These are phyloP conservation scores for Mycosphaerelloides madeirae DNA, from an alignment of 2,329 filamentous ascomycete species.

Conservation along the genomic window DNA sequence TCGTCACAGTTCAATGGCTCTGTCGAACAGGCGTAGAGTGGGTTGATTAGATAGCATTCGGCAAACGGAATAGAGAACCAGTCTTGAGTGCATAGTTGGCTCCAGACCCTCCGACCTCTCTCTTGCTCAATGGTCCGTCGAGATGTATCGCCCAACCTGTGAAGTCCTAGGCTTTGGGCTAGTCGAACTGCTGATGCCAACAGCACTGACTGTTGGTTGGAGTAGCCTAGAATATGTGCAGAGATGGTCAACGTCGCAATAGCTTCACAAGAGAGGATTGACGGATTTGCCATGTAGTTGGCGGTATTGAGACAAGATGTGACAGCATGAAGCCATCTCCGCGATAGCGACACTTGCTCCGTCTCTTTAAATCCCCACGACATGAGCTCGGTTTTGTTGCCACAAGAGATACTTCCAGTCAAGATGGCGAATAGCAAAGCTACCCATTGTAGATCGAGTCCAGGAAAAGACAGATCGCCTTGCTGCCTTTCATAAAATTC, in stretches of 20 bases:
- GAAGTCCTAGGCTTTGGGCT: constrained; percentile 8
- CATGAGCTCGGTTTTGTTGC: constrained; percentile 2
- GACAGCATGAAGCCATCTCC: constrained; percentile 8
- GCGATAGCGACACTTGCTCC: constrained; percentile 5
- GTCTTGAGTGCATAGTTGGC: constrained; percentile 1
- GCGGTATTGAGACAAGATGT: constrained; percentile 5
- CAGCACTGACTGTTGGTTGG: constrained; percentile 13
- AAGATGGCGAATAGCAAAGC: constrained; percentile 9
- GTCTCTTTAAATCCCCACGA: constrained; percentile 1
- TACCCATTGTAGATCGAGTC: constrained; percentile 8
- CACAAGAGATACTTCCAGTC: constrained; percentile 6
- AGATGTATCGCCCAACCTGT: neutral
- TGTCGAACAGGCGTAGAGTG: constrained; percentile 1
- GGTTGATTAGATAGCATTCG: constrained; percentile 7
- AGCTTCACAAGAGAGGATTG: constrained; percentile 7
- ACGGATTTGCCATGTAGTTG: constrained; percentile 4
- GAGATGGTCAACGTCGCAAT: constrained; percentile 13
- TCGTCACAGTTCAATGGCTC: constrained; percentile 9
- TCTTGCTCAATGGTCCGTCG: neutral
- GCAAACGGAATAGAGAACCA: constrained; percentile 8
- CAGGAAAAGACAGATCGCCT: neutral
- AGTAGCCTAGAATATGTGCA: constrained; percentile 11
- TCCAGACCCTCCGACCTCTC: neutral
- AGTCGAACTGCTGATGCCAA: constrained; percentile 9
- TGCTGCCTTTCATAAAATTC: constrained; percentile 1